Percentiles rank a stretch among this genome's conserved stretches.
phyloP scores from a whole-genome alignment of 768 basidiomycete species.

The Pleurotus tuoliensis region DNA sequence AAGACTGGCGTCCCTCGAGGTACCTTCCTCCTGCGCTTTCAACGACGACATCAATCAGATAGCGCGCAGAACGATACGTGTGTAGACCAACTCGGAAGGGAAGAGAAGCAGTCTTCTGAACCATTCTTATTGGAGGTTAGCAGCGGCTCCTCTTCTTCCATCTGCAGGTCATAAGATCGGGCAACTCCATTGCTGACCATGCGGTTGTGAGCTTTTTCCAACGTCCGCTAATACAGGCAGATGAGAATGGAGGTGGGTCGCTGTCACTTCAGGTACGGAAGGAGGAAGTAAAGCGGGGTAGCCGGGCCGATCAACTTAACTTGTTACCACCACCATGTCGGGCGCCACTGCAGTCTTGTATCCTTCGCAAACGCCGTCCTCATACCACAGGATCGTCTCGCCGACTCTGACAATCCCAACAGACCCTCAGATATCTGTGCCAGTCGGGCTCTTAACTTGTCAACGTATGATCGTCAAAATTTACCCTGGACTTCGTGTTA shows the following conservation, averaged over 20 bases:
- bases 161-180: neutral
- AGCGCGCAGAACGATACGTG: conserved; percentile 23
- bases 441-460: conserved; percentile 76
- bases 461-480: conserved; percentile 47
- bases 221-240: neutral
- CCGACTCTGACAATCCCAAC: conserved; percentile 52
- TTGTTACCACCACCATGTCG: conserved; percentile 26
- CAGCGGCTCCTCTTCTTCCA: conserved; percentile 1
- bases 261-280: neutral
- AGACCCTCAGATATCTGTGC: conserved; percentile 47
- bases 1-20: conserved; percentile 18
- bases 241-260: conserved; percentile 8
- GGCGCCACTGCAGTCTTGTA: conserved; percentile 38
- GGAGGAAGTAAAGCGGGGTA: conserved; percentile 12
- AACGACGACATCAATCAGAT: conserved; percentile 17
- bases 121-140: conserved; percentile 1
- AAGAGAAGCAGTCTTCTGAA: neutral
- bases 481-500: conserved; percentile 4
- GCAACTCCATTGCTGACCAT: conserved; percentile 4
- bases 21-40: conserved; percentile 16
- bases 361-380: conserved; percentile 40
- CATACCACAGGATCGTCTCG: conserved; percentile 67
- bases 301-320: conserved; percentile 23
- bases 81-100: conserved; percentile 4
- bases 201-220: conserved; percentile 3